Percentiles rank a stretch among this genome's conserved stretches.
phyloP scores from a whole-genome alignment of 352 stramenopile species.

The Blastocystis sp. region DNA sequence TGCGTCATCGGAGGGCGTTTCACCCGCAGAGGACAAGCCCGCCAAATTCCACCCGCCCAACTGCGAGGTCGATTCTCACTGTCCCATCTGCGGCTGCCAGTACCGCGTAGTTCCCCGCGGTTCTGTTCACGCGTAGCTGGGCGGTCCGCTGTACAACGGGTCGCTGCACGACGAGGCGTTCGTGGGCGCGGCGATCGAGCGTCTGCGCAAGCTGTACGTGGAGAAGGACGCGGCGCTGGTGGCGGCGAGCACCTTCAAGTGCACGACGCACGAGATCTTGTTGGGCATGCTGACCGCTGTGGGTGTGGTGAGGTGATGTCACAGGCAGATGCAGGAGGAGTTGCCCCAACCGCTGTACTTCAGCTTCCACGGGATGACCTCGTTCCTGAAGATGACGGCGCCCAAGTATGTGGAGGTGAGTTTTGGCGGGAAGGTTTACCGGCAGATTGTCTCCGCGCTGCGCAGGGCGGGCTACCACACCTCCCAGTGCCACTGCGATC shows the following conservation, averaged over 20 bases:
- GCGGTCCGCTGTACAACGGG: constrained; percentile 40
- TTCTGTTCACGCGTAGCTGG: background rate
- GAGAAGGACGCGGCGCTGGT: constrained; percentile 75
- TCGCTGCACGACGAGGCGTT: constrained; percentile 71
- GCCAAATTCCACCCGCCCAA: constrained; percentile 42
- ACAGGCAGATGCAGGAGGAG: constrained; percentile 82
- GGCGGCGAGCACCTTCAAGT: constrained; percentile 71
- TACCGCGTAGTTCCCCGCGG: background rate
- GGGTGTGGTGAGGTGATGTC: background rate
- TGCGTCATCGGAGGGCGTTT: background rate
- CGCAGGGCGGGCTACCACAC: constrained; percentile 91
- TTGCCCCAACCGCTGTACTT: constrained; percentile 92
- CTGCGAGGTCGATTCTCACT: constrained; percentile 57
- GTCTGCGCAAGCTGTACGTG: constrained; percentile 75
- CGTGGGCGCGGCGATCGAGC: constrained; percentile 74
- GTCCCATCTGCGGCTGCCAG: constrained; percentile 2
- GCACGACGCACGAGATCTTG: constrained; percentile 86
- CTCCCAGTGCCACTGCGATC: constrained; percentile 96
- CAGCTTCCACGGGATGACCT: constrained; percentile 86
- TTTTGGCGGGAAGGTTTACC: constrained; percentile 41
- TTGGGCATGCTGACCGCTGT: constrained; percentile 89
- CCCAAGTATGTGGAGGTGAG: constrained; percentile 87
- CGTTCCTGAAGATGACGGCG: constrained; percentile 86
- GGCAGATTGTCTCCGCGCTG: constrained; percentile 78
- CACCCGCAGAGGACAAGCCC: constrained; percentile 1